Evolutionary conservation across 2,329 filamentous ascomycete genomes (phyloP).

Genomic region (Epicoccum nigrum): DNA sequence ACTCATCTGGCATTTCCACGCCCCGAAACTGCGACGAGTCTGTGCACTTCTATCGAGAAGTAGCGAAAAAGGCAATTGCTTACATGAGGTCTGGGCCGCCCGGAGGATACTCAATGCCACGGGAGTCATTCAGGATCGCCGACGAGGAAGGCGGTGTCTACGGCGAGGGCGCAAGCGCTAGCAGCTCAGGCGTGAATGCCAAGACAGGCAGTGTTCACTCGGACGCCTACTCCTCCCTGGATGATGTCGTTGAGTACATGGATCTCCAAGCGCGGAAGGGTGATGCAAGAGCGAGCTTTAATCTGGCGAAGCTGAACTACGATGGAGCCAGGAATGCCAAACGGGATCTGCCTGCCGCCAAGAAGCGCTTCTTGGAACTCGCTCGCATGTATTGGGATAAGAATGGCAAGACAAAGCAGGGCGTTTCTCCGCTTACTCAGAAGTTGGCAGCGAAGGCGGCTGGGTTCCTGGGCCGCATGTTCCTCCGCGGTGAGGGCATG

Average conservation of each 20-base stretch:
- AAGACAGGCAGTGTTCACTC: constrained; percentile 74
- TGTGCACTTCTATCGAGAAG: constrained; percentile 86
- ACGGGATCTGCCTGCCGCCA: constrained; percentile 73
- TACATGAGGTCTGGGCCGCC: constrained; percentile 91
- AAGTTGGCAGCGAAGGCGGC: constrained; percentile 83
- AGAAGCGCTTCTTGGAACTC: constrained; percentile 80
- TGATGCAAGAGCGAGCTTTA: constrained; percentile 85
- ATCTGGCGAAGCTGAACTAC: constrained; percentile 84
- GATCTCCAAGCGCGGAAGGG: constrained; percentile 90
- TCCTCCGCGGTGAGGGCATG: constrained; percentile 83
- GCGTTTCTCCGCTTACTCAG: constrained; percentile 72
- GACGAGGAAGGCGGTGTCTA: constrained; percentile 93
- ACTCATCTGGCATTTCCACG: constrained; percentile 84
- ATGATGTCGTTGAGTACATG: constrained; percentile 93
- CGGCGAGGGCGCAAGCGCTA: constrained; percentile 90
- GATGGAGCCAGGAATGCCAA: constrained; percentile 80
- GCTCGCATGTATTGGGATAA: constrained; percentile 81
- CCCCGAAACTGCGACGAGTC: constrained; percentile 85
- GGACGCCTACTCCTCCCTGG: constrained; percentile 82
- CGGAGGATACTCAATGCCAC: constrained; percentile 78
- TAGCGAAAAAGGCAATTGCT: constrained; percentile 88
- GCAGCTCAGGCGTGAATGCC: constrained; percentile 84
- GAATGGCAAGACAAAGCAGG: constrained; percentile 75
- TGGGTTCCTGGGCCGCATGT: constrained; percentile 87
- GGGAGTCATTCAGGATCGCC: constrained; percentile 82